A percentile compares a stretch with the other conserved stretches of the same genome.
Evolutionary conservation across 1,284 basidiomycete species (phyloP).

Genomic region (Gymnopus androsaceus): DNA sequence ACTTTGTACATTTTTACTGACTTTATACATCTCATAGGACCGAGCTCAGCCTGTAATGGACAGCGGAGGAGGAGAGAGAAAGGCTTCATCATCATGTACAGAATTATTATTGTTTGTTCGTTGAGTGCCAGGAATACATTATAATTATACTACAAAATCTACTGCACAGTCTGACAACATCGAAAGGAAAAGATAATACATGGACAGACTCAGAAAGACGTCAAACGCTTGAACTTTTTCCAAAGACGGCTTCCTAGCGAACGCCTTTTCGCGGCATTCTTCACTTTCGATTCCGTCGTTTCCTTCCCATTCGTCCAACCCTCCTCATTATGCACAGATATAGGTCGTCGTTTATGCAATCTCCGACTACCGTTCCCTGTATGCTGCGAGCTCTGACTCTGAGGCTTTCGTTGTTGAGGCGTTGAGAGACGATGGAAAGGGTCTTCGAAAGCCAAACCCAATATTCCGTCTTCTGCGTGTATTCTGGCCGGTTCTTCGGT

Average conservation of each 20-base stretch:
- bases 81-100: too few species aligned
- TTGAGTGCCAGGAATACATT: too few species aligned
- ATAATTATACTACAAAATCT: too few species aligned
- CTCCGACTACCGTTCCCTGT: not conserved
- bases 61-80: too few species aligned
- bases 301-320: not conserved
- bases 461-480: not conserved
- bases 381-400: not conserved
- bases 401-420: not conserved
- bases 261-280: not conserved
- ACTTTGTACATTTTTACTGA: not conserved
- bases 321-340: not conserved
- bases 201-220: not conserved
- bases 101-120: too few species aligned
- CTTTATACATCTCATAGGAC: too few species aligned
- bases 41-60: too few species aligned
- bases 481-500: not conserved
- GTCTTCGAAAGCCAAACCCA: not conserved
- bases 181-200: not conserved
- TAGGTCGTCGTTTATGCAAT: not conserved
- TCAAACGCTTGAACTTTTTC: not conserved
- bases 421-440: not conserved
- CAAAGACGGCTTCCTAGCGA: not conserved
- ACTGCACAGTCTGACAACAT: too few species aligned
- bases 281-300: not conserved